Percentiles rank a stretch among this genome's conserved stretches.
Conservation (phyloP, 495 filamentous ascomycete genomes). For the Hypoxylon intermedium region DNA sequence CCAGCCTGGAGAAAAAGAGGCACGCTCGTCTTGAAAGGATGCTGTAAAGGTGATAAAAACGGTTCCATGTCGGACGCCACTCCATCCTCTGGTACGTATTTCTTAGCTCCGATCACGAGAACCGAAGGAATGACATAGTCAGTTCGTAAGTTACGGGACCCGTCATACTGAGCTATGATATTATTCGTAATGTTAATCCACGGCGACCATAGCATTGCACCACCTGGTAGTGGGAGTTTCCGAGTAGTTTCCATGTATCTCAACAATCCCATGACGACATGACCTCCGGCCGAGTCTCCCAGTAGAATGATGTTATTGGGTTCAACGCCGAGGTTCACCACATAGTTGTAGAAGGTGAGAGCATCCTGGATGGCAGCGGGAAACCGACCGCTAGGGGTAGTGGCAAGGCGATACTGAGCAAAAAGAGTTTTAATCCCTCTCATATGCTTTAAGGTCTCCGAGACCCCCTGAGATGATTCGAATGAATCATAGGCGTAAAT, state of each 20-base stretch:
- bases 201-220: not conserved
- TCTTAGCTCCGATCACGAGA: not conserved
- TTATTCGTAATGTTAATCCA: not conserved
- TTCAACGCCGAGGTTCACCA: not conserved
- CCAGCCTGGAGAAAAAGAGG: not conserved
- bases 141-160: not conserved
- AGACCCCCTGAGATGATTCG: not conserved
- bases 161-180: not conserved
- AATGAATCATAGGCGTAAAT: not conserved
- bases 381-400: not conserved
- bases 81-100: not conserved
- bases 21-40: constrained; percentile 1
- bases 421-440: not conserved
- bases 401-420: not conserved
- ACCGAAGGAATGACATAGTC: not conserved
- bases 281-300: not conserved
- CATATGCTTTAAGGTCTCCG: not conserved
- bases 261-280: not conserved
- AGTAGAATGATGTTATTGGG: not conserved
- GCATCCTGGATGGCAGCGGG: not conserved
- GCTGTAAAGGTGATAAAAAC: not conserved
- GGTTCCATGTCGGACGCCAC: not conserved
- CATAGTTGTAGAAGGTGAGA: not conserved
- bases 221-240: not conserved
- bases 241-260: not conserved